phyloP scores from a whole-genome alignment of 768 basidiomycete genomes.

The Auricularia sp. region DNA sequence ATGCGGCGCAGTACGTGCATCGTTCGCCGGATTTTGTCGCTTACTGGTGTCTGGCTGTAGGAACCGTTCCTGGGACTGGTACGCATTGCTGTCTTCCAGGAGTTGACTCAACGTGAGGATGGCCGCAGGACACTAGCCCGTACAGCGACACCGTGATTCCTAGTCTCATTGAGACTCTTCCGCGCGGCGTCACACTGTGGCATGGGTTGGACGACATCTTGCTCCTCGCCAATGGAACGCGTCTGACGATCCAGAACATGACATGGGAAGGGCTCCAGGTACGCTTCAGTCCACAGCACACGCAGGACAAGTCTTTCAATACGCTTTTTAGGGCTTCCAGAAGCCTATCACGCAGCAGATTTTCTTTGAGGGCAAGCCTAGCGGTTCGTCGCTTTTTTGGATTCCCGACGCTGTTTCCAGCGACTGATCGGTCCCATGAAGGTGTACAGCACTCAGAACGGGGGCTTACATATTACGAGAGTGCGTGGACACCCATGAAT shows the following conservation, averaged over 20 bases:
- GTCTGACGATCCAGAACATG: slow-evolving; percentile 8
- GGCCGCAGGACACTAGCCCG: slow-evolving; percentile 2
- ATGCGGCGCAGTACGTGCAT: slow-evolving; percentile 3
- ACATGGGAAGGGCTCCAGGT: slow-evolving; percentile 6
- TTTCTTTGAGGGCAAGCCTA: not conserved
- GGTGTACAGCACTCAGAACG: not conserved
- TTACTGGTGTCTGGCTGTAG: not conserved
- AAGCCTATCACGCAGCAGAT: not conserved
- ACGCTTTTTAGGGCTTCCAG: slow-evolving; percentile 3
- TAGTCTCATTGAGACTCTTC: slow-evolving; percentile 3
- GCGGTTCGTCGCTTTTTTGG: not conserved
- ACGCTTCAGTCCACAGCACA: not conserved
- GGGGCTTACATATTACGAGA: not conserved
- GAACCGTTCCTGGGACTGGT: not conserved
- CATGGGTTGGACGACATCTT: slow-evolving; percentile 7
- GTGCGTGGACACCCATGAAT: not conserved
- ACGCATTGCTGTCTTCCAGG: not conserved
- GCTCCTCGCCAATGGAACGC: slow-evolving; percentile 5
- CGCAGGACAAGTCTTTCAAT: too few relatives aligned
- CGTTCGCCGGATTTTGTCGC: not conserved
- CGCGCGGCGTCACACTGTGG: slow-evolving; percentile 9
- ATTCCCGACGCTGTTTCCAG: not conserved
- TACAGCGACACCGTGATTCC: slow-evolving; percentile 7
- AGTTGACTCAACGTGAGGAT: not conserved
- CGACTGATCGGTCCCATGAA: not conserved